Conservation (phyloP, 495 filamentous ascomycete genomes). For the Pyrenula aspistea region DNA sequence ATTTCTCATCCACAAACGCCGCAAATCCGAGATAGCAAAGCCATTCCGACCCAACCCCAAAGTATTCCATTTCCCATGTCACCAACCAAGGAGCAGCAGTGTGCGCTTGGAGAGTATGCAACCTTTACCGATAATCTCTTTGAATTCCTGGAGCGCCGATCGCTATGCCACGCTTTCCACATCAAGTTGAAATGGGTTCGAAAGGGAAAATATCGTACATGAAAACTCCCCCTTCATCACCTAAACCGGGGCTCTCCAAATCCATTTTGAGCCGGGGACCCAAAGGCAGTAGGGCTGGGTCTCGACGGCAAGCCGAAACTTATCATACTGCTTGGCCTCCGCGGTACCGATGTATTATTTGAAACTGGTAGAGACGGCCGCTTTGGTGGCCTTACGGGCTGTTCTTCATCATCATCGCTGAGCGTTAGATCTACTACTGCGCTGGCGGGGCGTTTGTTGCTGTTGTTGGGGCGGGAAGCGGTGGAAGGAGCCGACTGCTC, state of each 20-base stretch:
- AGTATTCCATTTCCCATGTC: too few species aligned
- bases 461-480: conserved; percentile 26
- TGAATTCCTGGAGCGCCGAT: too few species aligned
- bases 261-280: background rate
- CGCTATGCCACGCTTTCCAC: too few species aligned
- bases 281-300: background rate
- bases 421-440: conserved; percentile 71
- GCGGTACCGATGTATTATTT: background rate
- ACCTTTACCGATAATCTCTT: too few species aligned
- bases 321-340: background rate
- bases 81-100: too few species aligned
- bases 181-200: too few species aligned
- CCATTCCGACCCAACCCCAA: too few species aligned
- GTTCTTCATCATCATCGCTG: conserved; percentile 65
- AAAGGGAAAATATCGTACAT: too few species aligned
- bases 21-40: too few species aligned
- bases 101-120: too few species aligned
- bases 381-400: conserved; percentile 46
- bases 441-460: conserved; percentile 49
- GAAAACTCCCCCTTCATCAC: too few species aligned
- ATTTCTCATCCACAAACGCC: too few species aligned
- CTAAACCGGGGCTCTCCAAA: background rate
- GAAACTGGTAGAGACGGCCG: conserved; percentile 17
- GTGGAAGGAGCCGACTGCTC: conserved; percentile 38
- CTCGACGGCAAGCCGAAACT: background rate